phyloP scores from a whole-genome alignment of 768 basidiomycete genomes.

The Candolleomyces efflorescens region DNA sequence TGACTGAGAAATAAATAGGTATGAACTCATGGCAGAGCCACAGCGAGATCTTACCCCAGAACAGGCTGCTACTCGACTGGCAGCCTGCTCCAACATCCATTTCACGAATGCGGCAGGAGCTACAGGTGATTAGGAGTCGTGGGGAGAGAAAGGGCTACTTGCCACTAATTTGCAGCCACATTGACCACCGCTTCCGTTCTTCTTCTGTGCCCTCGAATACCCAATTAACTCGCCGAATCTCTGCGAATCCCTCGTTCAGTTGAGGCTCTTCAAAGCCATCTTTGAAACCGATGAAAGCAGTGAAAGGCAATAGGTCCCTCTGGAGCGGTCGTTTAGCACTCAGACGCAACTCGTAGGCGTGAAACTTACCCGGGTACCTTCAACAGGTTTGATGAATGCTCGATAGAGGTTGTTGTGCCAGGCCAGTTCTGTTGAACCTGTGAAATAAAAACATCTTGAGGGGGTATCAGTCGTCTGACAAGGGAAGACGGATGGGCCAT shows the following conservation, averaged over 20 bases:
- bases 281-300: slow-evolving; percentile 55
- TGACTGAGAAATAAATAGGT: slow-evolving; percentile 38
- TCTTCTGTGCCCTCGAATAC: slow-evolving; percentile 72
- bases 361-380: slow-evolving; percentile 37
- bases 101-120: slow-evolving; percentile 36
- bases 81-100: slow-evolving; percentile 53
- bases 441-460: slow-evolving; percentile 69
- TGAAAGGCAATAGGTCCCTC: slow-evolving; percentile 57
- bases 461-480: background rate
- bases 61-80: slow-evolving; percentile 69
- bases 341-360: background rate
- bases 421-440: slow-evolving; percentile 73
- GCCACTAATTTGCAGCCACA: slow-evolving; percentile 82
- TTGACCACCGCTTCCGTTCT: slow-evolving; percentile 68
- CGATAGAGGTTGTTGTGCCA: slow-evolving; percentile 95
- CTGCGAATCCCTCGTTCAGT: slow-evolving; percentile 67
- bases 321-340: slow-evolving; percentile 17
- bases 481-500: slow-evolving; percentile 6
- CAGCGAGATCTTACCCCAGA: slow-evolving; percentile 90
- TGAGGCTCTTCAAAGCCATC: slow-evolving; percentile 64
- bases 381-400: slow-evolving; percentile 55
- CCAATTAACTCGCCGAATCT: slow-evolving; percentile 78
- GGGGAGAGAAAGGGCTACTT: slow-evolving; percentile 35
- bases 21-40: slow-evolving; percentile 86
- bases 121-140: background rate